phyloP scores from a whole-genome alignment of 2,329 filamentous ascomycete species.

The Phialocephala subalpina region DNA sequence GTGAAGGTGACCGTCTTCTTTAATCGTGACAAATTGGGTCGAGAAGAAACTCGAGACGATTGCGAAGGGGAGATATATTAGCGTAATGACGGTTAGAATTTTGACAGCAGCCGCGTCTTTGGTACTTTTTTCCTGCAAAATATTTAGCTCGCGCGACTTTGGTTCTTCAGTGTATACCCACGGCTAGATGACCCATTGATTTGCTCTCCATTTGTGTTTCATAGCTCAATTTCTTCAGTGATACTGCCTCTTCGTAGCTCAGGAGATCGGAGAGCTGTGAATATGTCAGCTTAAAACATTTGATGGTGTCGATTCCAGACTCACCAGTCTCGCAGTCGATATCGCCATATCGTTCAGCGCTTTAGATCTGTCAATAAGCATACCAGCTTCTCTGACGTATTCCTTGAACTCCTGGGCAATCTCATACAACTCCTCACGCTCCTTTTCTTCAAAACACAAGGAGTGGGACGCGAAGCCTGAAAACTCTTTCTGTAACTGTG shows the following conservation, averaged over 20 bases:
- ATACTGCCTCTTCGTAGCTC: conserved; percentile 31
- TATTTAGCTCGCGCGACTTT: not conserved
- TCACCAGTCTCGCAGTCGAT: conserved; percentile 32
- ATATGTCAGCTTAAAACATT: not conserved
- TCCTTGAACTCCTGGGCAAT: conserved; percentile 31
- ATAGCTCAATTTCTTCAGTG: conserved; percentile 25
- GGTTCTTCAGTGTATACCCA: conserved; percentile 11
- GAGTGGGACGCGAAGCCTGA: too few species aligned
- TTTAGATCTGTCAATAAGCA: conserved; percentile 26
- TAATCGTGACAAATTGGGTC: conserved; percentile 35
- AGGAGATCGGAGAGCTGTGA: conserved; percentile 32
- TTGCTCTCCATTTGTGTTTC: conserved; percentile 30
- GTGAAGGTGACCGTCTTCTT: conserved; percentile 25
- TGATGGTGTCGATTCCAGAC: not conserved
- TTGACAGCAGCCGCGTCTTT: conserved; percentile 39
- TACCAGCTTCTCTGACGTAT: conserved; percentile 26
- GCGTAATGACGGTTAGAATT: conserved; percentile 37
- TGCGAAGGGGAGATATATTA: conserved; percentile 36
- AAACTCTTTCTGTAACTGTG: too few species aligned
- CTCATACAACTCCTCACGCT: not conserved
- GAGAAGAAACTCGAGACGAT: conserved; percentile 40
- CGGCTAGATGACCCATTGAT: conserved; percentile 33
- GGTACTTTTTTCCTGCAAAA: conserved; percentile 30
- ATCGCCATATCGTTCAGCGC: conserved; percentile 24
- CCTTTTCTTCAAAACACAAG: too few species aligned